These are phyloP conservation scores for Saccharomycopsis hybrid DNA, from an alignment of 1,139 yeast species.

Conservation along the genomic window DNA sequence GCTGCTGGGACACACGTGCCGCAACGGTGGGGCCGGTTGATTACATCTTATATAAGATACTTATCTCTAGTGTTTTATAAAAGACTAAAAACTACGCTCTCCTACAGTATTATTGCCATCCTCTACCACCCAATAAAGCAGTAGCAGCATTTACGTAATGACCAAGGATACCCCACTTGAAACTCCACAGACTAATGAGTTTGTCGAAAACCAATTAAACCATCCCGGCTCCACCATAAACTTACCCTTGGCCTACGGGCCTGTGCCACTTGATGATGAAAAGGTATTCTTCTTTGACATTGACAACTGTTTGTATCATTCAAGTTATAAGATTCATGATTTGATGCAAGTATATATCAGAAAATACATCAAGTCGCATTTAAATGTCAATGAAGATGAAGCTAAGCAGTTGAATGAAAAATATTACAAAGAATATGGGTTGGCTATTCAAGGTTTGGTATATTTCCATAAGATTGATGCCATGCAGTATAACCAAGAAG, in stretches of 20 bases:
- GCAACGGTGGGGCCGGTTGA: too few relatives aligned
- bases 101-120: too few relatives aligned
- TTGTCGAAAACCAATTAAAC: too few relatives aligned
- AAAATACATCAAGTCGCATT: conserved; percentile 61
- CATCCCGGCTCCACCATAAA: conserved; percentile 12
- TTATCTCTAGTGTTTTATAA: too few relatives aligned
- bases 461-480: conserved; percentile 81
- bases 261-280: conserved; percentile 20
- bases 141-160: too few relatives aligned
- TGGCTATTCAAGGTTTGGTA: conserved; percentile 89
- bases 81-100: too few relatives aligned
- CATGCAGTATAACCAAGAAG: conserved; percentile 76
- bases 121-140: too few relatives aligned
- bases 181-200: too few relatives aligned
- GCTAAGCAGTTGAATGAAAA: conserved; percentile 65
- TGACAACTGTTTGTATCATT: conserved; percentile 79
- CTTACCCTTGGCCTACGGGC: conserved; percentile 16
- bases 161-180: too few relatives aligned
- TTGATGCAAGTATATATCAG: conserved; percentile 85
- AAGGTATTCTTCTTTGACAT: conserved; percentile 80
- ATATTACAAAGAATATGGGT: conserved; percentile 82
- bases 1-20: too few relatives aligned
- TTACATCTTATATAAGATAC: too few relatives aligned
- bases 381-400: conserved; percentile 62
- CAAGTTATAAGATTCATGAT: conserved; percentile 72